Evolutionary conservation across 2,329 filamentous ascomycete species (phyloP).

Genomic region (Ilyonectria destructans): DNA sequence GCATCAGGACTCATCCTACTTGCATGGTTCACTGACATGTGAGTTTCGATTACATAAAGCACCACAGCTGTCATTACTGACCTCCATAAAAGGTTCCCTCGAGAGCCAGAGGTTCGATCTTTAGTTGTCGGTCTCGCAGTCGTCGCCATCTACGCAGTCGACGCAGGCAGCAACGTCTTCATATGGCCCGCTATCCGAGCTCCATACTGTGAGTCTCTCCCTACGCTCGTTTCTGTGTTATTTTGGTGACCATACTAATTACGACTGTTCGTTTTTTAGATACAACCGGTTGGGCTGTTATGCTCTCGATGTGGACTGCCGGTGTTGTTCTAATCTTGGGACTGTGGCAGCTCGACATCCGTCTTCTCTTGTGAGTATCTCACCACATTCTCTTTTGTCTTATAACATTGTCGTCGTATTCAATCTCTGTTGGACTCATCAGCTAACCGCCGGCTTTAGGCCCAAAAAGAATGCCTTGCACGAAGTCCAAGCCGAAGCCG

Average conservation of each 20-base stretch:
- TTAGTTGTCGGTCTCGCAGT: slow-evolving; percentile 30
- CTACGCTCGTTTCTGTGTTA: no score
- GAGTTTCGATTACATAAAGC: slow-evolving; percentile 18
- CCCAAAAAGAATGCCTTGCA: background rate
- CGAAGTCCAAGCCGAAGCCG: background rate
- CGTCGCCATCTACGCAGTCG: slow-evolving; percentile 34
- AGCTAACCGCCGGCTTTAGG: background rate
- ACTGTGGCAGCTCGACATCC: slow-evolving; percentile 21
- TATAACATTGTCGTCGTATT: background rate
- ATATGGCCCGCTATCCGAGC: slow-evolving; percentile 30
- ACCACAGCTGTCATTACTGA: background rate
- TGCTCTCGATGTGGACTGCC: slow-evolving; percentile 26
- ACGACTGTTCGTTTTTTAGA: background rate
- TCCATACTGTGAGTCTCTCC: slow-evolving; percentile 23
- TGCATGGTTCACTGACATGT: slow-evolving; percentile 67
- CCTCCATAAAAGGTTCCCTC: slow-evolving; percentile 13
- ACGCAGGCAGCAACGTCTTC: slow-evolving; percentile 23
- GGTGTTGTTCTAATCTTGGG: slow-evolving; percentile 16
- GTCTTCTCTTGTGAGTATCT: background rate
- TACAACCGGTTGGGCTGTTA: slow-evolving; percentile 22
- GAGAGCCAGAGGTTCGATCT: slow-evolving; percentile 33
- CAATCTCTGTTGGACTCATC: background rate
- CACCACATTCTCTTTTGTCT: rapidly evolving
- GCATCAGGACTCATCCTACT: slow-evolving; percentile 69
- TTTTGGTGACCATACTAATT: background rate